Conservation (phyloP, 1,284 basidiomycete genomes). For the Calocybe gambosa region DNA sequence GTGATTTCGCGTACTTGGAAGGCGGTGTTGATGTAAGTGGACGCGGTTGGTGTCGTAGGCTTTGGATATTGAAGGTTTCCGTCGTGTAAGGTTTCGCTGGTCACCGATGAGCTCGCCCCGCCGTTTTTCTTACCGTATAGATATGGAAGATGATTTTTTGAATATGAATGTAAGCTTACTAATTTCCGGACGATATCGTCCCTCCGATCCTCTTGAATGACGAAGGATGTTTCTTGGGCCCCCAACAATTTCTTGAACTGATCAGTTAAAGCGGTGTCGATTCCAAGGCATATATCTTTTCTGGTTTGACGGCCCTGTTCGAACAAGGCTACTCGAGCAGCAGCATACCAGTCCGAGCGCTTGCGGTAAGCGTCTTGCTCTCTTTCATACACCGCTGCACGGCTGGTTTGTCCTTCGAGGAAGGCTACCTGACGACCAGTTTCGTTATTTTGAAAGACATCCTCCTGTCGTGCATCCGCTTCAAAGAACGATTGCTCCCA, state of each 20-base stretch:
- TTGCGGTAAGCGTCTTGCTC: not conserved
- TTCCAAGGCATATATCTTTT: conserved; percentile 5
- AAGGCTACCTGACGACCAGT: not conserved
- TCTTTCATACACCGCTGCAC: conserved; percentile 1
- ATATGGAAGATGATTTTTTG: not conserved
- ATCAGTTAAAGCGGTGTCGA: conserved; percentile 3
- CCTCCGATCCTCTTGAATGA: conserved; percentile 3
- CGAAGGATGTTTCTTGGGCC: conserved; percentile 9
- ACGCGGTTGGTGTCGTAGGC: not conserved
- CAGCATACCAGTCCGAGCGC: conserved; percentile 4
- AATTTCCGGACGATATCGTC: conserved; percentile 6
- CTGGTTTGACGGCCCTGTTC: conserved; percentile 9
- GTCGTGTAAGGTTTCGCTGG: not conserved
- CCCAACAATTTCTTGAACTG: conserved; percentile 4
- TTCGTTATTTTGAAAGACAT: conserved; percentile 2
- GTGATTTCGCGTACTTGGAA: not conserved
- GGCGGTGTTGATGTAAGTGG: too few relatives aligned
- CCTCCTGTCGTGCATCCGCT: not conserved
- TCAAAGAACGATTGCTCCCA: not conserved
- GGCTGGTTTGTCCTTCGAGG: conserved; percentile 6
- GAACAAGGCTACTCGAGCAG: not conserved
- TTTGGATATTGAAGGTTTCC: not conserved
- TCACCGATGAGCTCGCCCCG: not conserved
- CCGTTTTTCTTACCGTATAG: not conserved
- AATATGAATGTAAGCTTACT: not conserved